Evolutionary conservation across 176 grass and related monocot genomes (phyloP), one percentile per base, ranked within the genome.

Genomic region (Leersia perrieri): DNA sequence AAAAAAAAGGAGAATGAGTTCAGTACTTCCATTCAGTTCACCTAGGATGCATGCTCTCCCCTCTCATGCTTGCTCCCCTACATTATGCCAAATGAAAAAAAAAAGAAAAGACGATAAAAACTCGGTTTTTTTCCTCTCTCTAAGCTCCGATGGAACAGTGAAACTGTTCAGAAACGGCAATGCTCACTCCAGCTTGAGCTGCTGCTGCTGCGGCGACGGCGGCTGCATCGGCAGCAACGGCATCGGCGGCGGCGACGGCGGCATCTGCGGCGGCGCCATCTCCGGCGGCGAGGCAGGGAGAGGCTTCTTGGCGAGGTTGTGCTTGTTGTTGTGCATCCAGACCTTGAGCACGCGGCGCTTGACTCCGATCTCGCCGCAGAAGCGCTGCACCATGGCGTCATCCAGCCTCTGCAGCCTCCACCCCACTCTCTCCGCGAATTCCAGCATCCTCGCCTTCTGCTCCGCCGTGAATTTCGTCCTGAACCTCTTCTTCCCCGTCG

Each of bases 311-410:
- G 91, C 91, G 36, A 97, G 88, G 87, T 66, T 94, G 63, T 97
- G 91, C 89, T 98, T 98, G 88, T 98, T 98, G 88, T 98, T 98
- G 82, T 98, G 92, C 95, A 98, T 98, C 95, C 95, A 98, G 0
- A 98, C 92, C 89, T 98, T 98, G 80, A 98, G 90, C 16, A 98
- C 92, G 30, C 92, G 87, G 30, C 95, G 90, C 80, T 87, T 92
- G 1, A 98, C 92, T 27, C 95, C 95, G 66, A 98, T 92, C 83
- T 98, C 92, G 60, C 91, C 77, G 83, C 95, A 98, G 83, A 98
- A 92, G 53, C 70, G 80, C 39, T 94, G 88, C 77, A 98, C 90
- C 72, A 94, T 91, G 33, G 44, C 90, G 44, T 98, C 95, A 51
- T 98, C 92, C 1, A 92, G 92, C 80, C 84, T 83, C 88, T 92